These are phyloP conservation scores for Citrus trifoliata DNA, from an alignment of 345 rosid genomes.

Conservation along the genomic window DNA sequence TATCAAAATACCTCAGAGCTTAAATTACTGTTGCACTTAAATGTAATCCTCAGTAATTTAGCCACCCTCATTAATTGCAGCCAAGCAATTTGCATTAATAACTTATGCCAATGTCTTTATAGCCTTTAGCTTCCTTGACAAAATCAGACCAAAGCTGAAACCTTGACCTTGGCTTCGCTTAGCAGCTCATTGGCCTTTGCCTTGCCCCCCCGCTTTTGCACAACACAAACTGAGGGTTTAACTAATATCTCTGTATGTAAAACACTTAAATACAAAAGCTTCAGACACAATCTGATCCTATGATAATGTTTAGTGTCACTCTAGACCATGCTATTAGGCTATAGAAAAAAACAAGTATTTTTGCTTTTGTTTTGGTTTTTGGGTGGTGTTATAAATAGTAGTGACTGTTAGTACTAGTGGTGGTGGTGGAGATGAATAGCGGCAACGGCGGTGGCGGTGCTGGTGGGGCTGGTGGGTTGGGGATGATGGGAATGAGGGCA, in stretches of 20 bases:
- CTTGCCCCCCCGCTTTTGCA: conserved; percentile 31
- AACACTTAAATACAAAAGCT: neutral
- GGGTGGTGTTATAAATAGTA: neutral
- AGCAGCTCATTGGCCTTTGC: neutral
- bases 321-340: conserved; percentile 20
- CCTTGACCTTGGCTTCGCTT: neutral
- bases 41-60: neutral
- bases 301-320: conserved; percentile 16
- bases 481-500: conserved; percentile 29
- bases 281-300: conserved; percentile 35
- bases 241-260: neutral
- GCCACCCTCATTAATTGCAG: too few relatives aligned
- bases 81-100: too few relatives aligned
- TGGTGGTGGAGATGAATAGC: neutral
- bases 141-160: conserved; percentile 25
- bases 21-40: neutral
- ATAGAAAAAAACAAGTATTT: neutral
- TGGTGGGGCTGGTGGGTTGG: conserved; percentile 19
- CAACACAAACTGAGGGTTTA: conserved; percentile 19
- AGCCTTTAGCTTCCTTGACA: neutral
- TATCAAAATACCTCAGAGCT: neutral
- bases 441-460: conserved; percentile 19
- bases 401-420: neutral
- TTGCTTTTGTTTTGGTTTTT: too few relatives aligned
- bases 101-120: too few relatives aligned